phyloP scores from a whole-genome alignment of 2,329 filamentous ascomycete species.

The Geoglossum cookeanum region DNA sequence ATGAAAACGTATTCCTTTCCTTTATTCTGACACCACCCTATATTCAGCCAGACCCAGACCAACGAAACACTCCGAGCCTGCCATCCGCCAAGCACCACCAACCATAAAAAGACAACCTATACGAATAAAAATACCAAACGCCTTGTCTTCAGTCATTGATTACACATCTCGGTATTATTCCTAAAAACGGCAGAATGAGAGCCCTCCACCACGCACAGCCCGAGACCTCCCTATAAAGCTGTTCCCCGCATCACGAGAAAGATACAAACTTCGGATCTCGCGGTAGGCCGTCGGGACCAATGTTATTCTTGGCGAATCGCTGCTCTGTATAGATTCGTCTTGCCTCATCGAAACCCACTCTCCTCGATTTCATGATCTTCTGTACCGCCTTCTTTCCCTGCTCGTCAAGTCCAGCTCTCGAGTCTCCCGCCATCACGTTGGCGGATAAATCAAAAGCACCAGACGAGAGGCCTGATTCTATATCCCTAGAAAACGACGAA shows the following conservation, averaged over 20 bases:
- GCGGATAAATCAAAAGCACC: constrained; percentile 62
- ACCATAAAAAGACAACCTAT: neutral
- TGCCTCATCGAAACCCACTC: constrained; percentile 79
- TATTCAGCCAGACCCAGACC: neutral
- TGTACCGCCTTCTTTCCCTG: constrained; percentile 64
- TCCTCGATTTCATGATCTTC: constrained; percentile 72
- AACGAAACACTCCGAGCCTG: no score
- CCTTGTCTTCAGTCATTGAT: neutral
- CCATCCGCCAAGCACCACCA: neutral
- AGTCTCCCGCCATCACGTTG: constrained; percentile 66
- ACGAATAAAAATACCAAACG: neutral
- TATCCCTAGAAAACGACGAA: constrained; percentile 59
- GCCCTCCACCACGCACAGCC: neutral
- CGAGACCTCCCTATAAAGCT: neutral
- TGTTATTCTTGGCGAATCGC: constrained; percentile 69
- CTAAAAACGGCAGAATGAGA: neutral
- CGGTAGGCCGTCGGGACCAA: constrained; percentile 71
- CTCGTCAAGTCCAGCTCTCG: constrained; percentile 62
- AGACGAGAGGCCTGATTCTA: constrained; percentile 72
- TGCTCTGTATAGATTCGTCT: constrained; percentile 71
- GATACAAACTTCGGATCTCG: constrained; percentile 90
- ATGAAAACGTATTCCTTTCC: no score
- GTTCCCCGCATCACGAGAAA: constrained; percentile 42
- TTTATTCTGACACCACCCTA: neutral
- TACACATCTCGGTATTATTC: neutral